These are phyloP conservation scores for Candida dajiaensis DNA, from an alignment of 805 yeast genomes.

Conservation along the genomic window DNA sequence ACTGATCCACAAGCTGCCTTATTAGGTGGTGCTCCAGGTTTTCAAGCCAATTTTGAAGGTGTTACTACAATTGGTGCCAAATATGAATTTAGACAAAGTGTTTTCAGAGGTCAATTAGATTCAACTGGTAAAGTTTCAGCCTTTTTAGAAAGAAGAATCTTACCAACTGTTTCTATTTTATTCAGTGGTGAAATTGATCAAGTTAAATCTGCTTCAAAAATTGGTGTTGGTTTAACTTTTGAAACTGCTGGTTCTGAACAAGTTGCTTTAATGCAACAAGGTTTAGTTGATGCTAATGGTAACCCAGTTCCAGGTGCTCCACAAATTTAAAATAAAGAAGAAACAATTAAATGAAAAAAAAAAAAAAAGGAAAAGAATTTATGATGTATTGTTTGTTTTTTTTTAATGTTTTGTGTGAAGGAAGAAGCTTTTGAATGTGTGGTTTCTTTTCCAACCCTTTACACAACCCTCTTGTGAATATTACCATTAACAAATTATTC, in stretches of 20 bases:
- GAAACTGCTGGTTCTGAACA: conserved; percentile 95
- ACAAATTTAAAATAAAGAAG: conserved; percentile 40
- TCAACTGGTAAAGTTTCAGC: conserved; percentile 86
- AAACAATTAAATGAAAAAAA: not conserved
- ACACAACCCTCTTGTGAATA: not conserved
- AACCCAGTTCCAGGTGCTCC: conserved; percentile 83
- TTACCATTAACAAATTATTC: not conserved
- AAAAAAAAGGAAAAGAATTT: not conserved
- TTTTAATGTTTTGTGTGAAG: not conserved
- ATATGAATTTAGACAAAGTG: conserved; percentile 94
- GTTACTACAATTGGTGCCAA: conserved; percentile 92
- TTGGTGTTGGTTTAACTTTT: conserved; percentile 93
- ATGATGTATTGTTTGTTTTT: not conserved
- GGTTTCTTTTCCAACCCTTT: not conserved
- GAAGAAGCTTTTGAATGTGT: not conserved
- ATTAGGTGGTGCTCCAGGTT: conserved; percentile 74
- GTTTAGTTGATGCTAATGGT: conserved; percentile 75
- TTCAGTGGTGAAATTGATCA: conserved; percentile 95
- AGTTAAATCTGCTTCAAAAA: conserved; percentile 63
- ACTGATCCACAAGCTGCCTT: conserved; percentile 54
- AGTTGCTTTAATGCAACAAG: conserved; percentile 86
- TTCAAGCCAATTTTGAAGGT: conserved; percentile 84
- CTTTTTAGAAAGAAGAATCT: conserved; percentile 86
- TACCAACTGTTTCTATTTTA: conserved; percentile 84
- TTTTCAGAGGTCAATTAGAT: conserved; percentile 92